These are phyloP conservation scores for Trametes polyzona DNA, from an alignment of 1,284 basidiomycete genomes.

Conservation along the genomic window DNA sequence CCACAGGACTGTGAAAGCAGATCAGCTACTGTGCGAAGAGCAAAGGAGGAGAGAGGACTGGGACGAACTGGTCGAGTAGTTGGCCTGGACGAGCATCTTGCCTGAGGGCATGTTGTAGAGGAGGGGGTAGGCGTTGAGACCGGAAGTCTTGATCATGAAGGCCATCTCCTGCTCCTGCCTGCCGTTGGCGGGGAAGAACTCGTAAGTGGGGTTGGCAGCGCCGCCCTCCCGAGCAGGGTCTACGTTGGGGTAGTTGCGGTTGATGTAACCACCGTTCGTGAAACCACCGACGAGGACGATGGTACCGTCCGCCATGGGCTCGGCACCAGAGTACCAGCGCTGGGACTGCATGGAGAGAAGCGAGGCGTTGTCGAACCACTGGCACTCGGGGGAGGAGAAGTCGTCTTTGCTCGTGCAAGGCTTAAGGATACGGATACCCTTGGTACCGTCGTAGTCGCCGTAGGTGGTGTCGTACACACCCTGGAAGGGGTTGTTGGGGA, in stretches of 20 bases:
- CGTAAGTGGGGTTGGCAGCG: constrained; percentile 69
- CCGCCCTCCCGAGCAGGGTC: constrained; percentile 70
- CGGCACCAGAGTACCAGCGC: constrained; percentile 90
- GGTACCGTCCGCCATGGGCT: constrained; percentile 68
- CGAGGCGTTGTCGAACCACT: constrained; percentile 79
- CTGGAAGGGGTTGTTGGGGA: constrained; percentile 45
- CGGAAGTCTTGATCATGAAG: constrained; percentile 83
- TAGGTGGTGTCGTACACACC: constrained; percentile 63
- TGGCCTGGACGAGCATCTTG: constrained; percentile 84
- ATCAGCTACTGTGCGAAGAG: constrained; percentile 8
- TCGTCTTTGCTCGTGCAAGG: constrained; percentile 66
- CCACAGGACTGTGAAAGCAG: constrained; percentile 56
- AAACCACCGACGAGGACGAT: constrained; percentile 82
- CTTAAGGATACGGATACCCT: constrained; percentile 74
- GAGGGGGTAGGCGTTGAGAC: constrained; percentile 89
- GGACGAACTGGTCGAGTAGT: constrained; percentile 71
- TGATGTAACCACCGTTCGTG: constrained; percentile 86
- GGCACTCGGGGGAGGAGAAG: constrained; percentile 55
- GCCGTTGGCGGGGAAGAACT: constrained; percentile 79
- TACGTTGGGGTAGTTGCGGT: constrained; percentile 75
- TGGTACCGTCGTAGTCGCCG: constrained; percentile 68
- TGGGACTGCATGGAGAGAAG: constrained; percentile 74
- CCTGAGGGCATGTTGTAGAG: constrained; percentile 87
- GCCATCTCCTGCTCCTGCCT: constrained; percentile 63
- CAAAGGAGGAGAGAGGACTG: constrained; percentile 19